Percentiles rank a stretch among this genome's conserved stretches.
Evolutionary conservation across 495 filamentous ascomycete species (phyloP).

Genomic region (Haplographium delicatum): DNA sequence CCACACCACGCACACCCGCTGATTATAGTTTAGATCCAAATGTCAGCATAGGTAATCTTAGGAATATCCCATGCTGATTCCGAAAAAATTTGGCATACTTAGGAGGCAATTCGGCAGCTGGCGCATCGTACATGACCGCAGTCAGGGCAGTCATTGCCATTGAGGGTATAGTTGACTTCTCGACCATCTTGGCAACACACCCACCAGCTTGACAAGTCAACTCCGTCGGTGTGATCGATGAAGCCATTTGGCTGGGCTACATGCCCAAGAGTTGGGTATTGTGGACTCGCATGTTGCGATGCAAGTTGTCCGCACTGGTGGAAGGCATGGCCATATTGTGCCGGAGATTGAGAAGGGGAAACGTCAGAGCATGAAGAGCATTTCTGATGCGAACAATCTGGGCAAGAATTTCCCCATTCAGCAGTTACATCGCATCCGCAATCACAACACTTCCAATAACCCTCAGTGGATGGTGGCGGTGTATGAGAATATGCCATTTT

Average conservation of each 20-base stretch:
- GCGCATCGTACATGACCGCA: not conserved
- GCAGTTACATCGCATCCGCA: not conserved
- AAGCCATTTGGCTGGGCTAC: too few species aligned
- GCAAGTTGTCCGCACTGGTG: too few species aligned
- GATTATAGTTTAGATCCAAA: too few species aligned
- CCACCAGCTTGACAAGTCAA: too few species aligned
- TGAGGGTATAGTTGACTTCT: not conserved
- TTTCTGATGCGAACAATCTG: slow-evolving; percentile 4
- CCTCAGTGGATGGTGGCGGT: not conserved
- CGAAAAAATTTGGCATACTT: too few species aligned
- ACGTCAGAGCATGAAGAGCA: not conserved
- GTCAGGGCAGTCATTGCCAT: not conserved
- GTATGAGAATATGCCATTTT: not conserved
- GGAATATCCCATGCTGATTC: too few species aligned
- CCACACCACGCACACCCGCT: too few species aligned
- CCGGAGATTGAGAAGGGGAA: not conserved
- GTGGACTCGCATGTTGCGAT: too few species aligned
- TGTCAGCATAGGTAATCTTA: too few species aligned
- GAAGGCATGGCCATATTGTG: not conserved
- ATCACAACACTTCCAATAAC: slow-evolving; percentile 9
- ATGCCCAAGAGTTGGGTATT: too few species aligned
- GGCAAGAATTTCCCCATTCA: not conserved
- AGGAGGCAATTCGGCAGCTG: not conserved
- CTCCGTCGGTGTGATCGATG: too few species aligned
- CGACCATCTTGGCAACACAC: slow-evolving; percentile 1